Percentiles rank a stretch among this genome's conserved stretches.
Evolutionary conservation across 1,284 basidiomycete species (phyloP).

Genomic region (Ustilago hordei): DNA sequence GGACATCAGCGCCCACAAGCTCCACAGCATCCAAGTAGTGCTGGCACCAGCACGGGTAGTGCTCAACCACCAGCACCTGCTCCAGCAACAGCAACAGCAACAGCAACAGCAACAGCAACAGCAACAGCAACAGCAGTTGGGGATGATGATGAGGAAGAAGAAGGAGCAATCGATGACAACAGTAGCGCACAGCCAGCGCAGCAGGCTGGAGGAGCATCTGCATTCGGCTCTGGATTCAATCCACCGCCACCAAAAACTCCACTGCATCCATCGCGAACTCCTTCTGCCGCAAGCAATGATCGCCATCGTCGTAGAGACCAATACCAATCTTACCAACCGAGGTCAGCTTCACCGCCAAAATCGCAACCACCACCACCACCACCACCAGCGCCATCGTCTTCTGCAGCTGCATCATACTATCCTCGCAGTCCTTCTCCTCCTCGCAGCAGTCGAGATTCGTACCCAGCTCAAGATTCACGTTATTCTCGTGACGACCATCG

Average conservation of each 20-base stretch:
- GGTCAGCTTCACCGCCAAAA: constrained; percentile 23
- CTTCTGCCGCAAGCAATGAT: constrained; percentile 5
- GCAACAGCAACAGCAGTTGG: not conserved
- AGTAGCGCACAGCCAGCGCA: not conserved
- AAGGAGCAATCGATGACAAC: constrained; percentile 42
- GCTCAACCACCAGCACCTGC: not conserved
- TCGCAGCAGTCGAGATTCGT: constrained; percentile 8
- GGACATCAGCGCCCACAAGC: not conserved
- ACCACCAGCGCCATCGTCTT: not conserved
- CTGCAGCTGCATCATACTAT: not conserved
- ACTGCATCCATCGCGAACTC: constrained; percentile 8
- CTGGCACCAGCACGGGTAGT: not conserved
- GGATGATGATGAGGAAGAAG: constrained; percentile 45
- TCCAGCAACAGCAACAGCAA: not conserved
- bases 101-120: not conserved
- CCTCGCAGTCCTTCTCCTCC: constrained; percentile 36
- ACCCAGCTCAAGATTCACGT: not conserved
- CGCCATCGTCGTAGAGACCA: constrained; percentile 15
- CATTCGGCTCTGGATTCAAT: not conserved
- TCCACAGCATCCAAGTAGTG: constrained; percentile 5
- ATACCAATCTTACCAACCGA: constrained; percentile 15
- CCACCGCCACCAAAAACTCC: constrained; percentile 37
- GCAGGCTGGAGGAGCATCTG: not conserved
- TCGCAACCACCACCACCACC: not conserved
- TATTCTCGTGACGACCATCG: constrained; percentile 4